A percentile compares a stretch with the other conserved stretches of the same genome.
Evolutionary conservation across 148 eudicot species (phyloP).

Genomic region (Chenopodium album): DNA sequence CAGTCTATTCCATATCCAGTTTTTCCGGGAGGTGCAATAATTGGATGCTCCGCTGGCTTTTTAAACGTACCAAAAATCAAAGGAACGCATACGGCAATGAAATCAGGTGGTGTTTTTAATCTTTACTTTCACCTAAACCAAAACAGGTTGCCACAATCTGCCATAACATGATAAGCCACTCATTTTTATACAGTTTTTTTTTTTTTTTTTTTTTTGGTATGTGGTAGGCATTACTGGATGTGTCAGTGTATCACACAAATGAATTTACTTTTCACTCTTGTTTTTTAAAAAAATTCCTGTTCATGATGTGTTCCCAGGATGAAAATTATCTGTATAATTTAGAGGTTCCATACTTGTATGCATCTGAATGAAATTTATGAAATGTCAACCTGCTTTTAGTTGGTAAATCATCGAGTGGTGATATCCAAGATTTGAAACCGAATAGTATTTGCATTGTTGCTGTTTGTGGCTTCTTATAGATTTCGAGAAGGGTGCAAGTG

Average conservation of each 20-base stretch:
- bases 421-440: not conserved
- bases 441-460: not conserved
- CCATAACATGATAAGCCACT: not conserved
- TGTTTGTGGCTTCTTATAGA: not conserved
- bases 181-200: not conserved
- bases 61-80: constrained; percentile 94
- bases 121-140: not conserved
- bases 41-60: constrained; percentile 99
- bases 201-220: not conserved
- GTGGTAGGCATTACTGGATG: not conserved
- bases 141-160: not conserved
- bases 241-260: not conserved
- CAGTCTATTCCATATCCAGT: constrained; percentile 99
- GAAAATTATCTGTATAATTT: not conserved
- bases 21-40: constrained; percentile 96
- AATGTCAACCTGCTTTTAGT: not conserved
- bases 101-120: constrained; percentile 60
- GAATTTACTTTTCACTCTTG: not conserved
- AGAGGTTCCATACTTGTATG: not conserved
- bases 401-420: not conserved
- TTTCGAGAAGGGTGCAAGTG: not conserved
- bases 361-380: not conserved
- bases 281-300: not conserved
- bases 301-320: not conserved
- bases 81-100: constrained; percentile 98